Base-by-base conservation (phyloP, 2,329 filamentous ascomycete genomes). In the Beauveria medogensis region DNA sequence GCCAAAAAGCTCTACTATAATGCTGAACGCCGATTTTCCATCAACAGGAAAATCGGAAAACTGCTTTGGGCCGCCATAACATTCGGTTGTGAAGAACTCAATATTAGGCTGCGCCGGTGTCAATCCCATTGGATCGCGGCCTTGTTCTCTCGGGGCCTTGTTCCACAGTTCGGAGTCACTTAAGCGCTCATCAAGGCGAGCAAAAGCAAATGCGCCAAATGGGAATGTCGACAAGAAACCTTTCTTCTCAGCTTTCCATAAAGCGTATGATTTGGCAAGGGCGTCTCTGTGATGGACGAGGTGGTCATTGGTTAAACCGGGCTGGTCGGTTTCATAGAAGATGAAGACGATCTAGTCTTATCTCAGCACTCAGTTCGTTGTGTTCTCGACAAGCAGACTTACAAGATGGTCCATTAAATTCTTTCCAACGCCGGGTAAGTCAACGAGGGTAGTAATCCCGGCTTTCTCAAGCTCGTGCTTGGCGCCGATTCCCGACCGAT, bases 61-160 rank as follows among this genome's bases (percentile, higher is more conserved):
- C 62, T 85, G 81, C 64, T 83, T 83, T 0, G 83, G 83, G 0
- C 82, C 82, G 4, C 82, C 82, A 64, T 85, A 86, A 66, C 81
- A 82, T 67, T 86, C 84, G 0, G 83, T 86, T 37, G 77, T 82
- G 71, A 85, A 87, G 70, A 85, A 81, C 66, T 87, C 85, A 54
- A 85, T 69, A 65, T 86, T 83, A 0, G 85, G 82, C 66, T 88
- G 85, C 6, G 71, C 69, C 0, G 75, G 71, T 0, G 78, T 79
- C 18, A 87, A 72, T 20, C 81, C 82, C 84, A 88, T 87, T 0
- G 85, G 83, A 65, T 88, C 85, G 5, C 84, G 80, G 4, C 80
- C 81, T 28, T 75, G 69, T 41, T 72, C 58, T 6, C 78, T 74
- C 0, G 76, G 71, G 0, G 82, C 80, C 5, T 75, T 71, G 3